Evolutionary conservation across 2,329 filamentous ascomycete genomes (phyloP).

Genomic region (Scopulariopsis brevicaulis): DNA sequence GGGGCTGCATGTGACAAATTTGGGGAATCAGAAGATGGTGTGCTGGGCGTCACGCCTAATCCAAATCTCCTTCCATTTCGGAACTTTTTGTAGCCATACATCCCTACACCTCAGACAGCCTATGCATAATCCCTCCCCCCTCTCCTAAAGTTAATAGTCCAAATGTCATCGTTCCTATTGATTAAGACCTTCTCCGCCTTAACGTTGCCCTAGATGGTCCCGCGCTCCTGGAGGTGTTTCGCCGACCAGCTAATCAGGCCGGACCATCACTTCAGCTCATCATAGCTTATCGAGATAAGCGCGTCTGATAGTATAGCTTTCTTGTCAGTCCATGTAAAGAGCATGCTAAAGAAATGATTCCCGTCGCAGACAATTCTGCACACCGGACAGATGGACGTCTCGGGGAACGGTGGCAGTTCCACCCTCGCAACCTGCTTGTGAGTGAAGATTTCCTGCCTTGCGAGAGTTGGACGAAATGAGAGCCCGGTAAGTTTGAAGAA

Average conservation of each 20-base stretch:
- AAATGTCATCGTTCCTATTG: too few relatives aligned
- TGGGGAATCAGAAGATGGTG: too few relatives aligned
- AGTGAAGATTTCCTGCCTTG: not conserved
- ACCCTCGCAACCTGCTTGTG: not conserved
- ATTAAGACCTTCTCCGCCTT: too few relatives aligned
- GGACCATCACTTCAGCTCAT: not conserved
- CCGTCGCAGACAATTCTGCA: not conserved
- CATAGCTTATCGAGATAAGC: not conserved
- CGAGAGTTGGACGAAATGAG: not conserved
- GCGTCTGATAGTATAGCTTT: not conserved
- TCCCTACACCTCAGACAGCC: too few relatives aligned
- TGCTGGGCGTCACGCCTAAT: too few relatives aligned
- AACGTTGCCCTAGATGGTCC: not conserved
- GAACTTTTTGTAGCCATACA: too few relatives aligned
- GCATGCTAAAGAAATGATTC: not conserved
- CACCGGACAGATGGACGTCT: not conserved
- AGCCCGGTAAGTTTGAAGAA: not conserved
- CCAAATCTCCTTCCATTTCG: too few relatives aligned
- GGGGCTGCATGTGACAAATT: too few relatives aligned
- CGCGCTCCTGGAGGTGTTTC: not conserved
- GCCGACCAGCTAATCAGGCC: not conserved
- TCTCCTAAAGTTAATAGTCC: too few relatives aligned
- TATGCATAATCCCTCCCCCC: too few relatives aligned
- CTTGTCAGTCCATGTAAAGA: not conserved
- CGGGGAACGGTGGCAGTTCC: not conserved